Base-by-base conservation (phyloP, 2,329 filamentous ascomycete species). In the Penicillium crustosum region DNA sequence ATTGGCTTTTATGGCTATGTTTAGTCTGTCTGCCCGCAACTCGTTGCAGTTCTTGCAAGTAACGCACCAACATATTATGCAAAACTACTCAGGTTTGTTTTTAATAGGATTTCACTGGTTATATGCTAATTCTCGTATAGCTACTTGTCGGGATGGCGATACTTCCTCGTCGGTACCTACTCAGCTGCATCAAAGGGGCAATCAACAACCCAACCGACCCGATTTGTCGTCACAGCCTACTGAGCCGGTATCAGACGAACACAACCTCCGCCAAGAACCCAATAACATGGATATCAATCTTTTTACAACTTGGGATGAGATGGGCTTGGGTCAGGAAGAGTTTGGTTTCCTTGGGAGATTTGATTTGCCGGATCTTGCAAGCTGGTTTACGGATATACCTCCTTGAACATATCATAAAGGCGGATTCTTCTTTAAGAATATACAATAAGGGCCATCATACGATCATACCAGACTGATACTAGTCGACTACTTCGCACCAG, bases 11-110 rank as follows among this genome's bases (percentile, higher is more conserved):
- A 70, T 73, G 70, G 62, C 66, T 6, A 56, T 61, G 2, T 71
- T 71, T 36, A 70, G 71, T 50, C 38, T 61, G 0, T 73, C 69
- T 4, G 69, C 68, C 6, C 58, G 68, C 10, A 73, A 70, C 39
- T 69, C 69, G 2, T 60, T 73, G 8, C 63, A 64, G 13, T 72
- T 73, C 39, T 57, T 73, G 6, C 66, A 69, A 47, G 58, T 63
- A 3, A 66, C 63, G 0, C 61, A 66, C n/a, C 57, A 64, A 17
- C 63, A 66, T 13, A 64, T 66, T 25, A 56, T 59, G 7, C 63
- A 66, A 27, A 64, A 61, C 6, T 63, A 64, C 29, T 59, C 53
- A 6, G 50, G 64, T 66, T 60, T 10, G 42, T 55, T 31, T 6
- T 15, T 31, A 45, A 19, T 12, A 2, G 6, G 13, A 15, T 3